Percentiles rank a stretch among this genome's conserved stretches.
These are phyloP conservation scores for Aspergillus pseudonomiae DNA, from an alignment of 2,329 filamentous ascomycete species.

Conservation along the genomic window DNA sequence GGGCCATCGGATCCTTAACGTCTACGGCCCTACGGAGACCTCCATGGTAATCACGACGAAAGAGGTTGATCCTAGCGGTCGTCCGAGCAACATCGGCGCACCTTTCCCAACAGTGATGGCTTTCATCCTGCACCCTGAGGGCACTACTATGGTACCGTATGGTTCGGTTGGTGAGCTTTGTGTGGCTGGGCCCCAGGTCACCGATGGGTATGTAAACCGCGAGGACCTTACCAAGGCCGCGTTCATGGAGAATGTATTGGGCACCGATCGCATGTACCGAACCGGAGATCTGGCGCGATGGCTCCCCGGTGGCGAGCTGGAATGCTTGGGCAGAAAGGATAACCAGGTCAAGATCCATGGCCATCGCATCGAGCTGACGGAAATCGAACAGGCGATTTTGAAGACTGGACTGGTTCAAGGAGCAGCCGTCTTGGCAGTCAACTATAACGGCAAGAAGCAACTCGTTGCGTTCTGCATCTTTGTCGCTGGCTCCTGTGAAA, in stretches of 20 bases:
- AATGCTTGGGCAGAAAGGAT: slow-evolving; percentile 59
- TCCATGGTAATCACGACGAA: slow-evolving; percentile 1
- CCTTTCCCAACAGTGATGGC: slow-evolving; percentile 17
- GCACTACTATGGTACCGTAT: slow-evolving; percentile 14
- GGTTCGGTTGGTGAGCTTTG: slow-evolving; percentile 21
- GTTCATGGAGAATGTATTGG: slow-evolving; percentile 9
- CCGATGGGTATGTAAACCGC: slow-evolving; percentile 22
- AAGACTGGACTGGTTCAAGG: not conserved
- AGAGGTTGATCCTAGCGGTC: not conserved
- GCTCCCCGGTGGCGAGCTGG: slow-evolving; percentile 18
- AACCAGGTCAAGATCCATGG: slow-evolving; percentile 60
- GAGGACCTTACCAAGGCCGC: slow-evolving; percentile 15
- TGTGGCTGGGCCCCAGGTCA: slow-evolving; percentile 17
- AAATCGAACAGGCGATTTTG: slow-evolving; percentile 24
- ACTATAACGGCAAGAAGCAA: not conserved
- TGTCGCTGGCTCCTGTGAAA: not conserved
- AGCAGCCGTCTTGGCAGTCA: not conserved
- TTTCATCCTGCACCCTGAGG: slow-evolving; percentile 19
- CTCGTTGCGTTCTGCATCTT: slow-evolving; percentile 5
- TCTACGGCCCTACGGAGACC: slow-evolving; percentile 8
- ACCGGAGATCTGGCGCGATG: slow-evolving; percentile 26
- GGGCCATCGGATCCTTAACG: not conserved
- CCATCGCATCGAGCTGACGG: slow-evolving; percentile 60
- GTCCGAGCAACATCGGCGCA: slow-evolving; percentile 14
- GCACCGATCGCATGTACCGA: slow-evolving; percentile 10